phyloP scores from a whole-genome alignment of 495 filamentous ascomycete genomes.

The Hypoxylon fuscum region DNA sequence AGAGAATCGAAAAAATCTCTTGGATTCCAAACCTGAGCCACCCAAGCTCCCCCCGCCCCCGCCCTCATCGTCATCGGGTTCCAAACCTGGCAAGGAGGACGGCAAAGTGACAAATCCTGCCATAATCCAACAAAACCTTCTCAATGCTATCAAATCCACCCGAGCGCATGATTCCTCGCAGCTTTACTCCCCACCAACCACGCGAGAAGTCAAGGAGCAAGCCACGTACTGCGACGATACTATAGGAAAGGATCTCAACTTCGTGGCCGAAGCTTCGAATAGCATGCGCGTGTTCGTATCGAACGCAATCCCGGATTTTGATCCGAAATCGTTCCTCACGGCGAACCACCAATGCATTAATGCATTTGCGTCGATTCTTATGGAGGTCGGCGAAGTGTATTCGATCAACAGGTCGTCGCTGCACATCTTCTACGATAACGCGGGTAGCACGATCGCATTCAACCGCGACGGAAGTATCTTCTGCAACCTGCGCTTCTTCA shows the following conservation, averaged over 20 bases:
- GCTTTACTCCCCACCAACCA: constrained; percentile 74
- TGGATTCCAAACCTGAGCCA: constrained; percentile 40
- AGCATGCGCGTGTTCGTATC: constrained; percentile 78
- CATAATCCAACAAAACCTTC: constrained; percentile 69
- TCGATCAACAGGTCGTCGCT: constrained; percentile 66
- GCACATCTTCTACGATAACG: constrained; percentile 88
- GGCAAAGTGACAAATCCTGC: constrained; percentile 64
- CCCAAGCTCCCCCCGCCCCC: constrained; percentile 31
- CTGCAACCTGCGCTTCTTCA: constrained; percentile 91
- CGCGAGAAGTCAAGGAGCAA: constrained; percentile 80
- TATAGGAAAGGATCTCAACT: constrained; percentile 80
- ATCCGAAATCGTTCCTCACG: constrained; percentile 66
- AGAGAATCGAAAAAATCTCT: constrained; percentile 52
- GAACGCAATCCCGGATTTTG: constrained; percentile 56
- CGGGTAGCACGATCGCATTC: constrained; percentile 88
- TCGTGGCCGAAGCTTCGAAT: constrained; percentile 73
- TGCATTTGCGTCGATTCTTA: constrained; percentile 73
- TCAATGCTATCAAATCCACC: constrained; percentile 83
- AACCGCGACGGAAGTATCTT: constrained; percentile 87
- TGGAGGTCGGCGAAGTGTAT: constrained; percentile 76
- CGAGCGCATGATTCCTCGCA: constrained; percentile 77
- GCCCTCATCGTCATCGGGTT: constrained; percentile 28
- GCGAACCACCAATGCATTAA: constrained; percentile 70
- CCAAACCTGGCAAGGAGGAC: constrained; percentile 43
- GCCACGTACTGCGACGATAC: constrained; percentile 88